Percentiles rank a stretch among this genome's conserved stretches.
Conservation (phyloP, 2,329 filamentous ascomycete genomes). For the Phyllosticta capitalensis region DNA sequence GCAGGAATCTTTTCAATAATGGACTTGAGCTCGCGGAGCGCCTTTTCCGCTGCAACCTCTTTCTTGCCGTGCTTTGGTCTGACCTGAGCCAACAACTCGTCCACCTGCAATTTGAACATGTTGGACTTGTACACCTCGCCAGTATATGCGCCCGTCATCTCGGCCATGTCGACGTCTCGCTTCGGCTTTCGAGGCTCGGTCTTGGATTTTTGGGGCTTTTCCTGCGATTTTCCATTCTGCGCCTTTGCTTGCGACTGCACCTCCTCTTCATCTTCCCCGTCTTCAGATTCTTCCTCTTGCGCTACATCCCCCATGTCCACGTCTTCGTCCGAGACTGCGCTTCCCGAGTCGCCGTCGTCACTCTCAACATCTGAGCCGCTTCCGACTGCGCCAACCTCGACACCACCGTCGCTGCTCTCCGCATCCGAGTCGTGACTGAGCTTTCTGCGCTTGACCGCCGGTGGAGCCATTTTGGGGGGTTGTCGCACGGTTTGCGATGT, state of each 20-base stretch:
- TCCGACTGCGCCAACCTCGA: conserved; percentile 8
- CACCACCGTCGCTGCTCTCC: conserved; percentile 17
- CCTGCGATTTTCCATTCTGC: background rate
- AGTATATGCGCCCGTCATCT: conserved; percentile 30
- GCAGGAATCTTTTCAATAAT: conserved; percentile 49
- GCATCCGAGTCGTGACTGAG: conserved; percentile 30
- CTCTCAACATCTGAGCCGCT: background rate
- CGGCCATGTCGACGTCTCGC: conserved; percentile 14
- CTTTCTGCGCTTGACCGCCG: conserved; percentile 38
- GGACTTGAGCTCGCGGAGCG: conserved; percentile 45
- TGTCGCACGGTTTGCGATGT: background rate
- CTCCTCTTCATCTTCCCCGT: conserved; percentile 13
- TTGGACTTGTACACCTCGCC: conserved; percentile 55
- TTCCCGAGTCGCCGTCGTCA: conserved; percentile 13
- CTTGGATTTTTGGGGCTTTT: conserved; percentile 11
- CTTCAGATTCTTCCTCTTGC: conserved; percentile 12
- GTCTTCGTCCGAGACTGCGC: conserved; percentile 4
- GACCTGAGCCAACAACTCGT: conserved; percentile 51
- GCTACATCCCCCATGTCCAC: conserved; percentile 15
- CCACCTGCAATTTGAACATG: conserved; percentile 58
- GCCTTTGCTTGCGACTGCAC: conserved; percentile 1
- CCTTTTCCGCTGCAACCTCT: conserved; percentile 43
- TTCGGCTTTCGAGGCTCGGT: conserved; percentile 5
- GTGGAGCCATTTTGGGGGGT: conserved; percentile 22
- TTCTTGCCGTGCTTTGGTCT: conserved; percentile 50